Base-by-base conservation (phyloP, 768 basidiomycete genomes). In the Dioszegia aurantiaca region DNA sequence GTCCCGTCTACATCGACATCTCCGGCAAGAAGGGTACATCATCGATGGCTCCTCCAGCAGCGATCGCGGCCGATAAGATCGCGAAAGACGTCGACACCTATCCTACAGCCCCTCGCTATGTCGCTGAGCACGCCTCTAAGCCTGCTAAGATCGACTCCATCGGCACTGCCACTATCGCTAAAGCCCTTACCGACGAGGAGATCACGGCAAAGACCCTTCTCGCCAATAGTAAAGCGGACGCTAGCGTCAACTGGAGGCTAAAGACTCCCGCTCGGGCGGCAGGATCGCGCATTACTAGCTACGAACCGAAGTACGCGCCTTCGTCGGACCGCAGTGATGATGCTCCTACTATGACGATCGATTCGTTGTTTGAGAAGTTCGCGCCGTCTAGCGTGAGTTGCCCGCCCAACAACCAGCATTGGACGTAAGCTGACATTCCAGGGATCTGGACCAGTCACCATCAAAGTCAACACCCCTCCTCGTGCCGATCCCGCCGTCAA, bases 231-330 rank as follows among this genome's bases (percentile, higher is more conserved):
- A 72, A 72, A 49, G 70, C 70, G 2, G 70, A 72, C 51, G 55
- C 59, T 16, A 72, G 70, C 44, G 60, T 31, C 16, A 69, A 72
- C 39, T 72, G 70, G 70, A 40, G 67, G 4, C 43, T 49, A 10
- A 56, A 55, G 14, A 27, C 40, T 2, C 26, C 42, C 0, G 33
- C 33, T 16, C 23, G 33, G n/a, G 24, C 8, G 26, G 1, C 58
- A 9, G 17, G 27, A n/a, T 9, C 41, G 16, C 28, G 26, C 53
- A 36, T 16, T 39, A 3, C 42, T n/a, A 16, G 24, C 30, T 14
- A 53, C 33, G 40, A 47, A 23, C 19, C 17, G 33, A 47, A 46
- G 30, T 47, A 49, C 12, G 43, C 40, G 3, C 37, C 52, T 14
- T 10, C 28, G 11, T 26, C 37, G 12, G 51, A 53, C 17, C 51